Evolutionary conservation across 106 monocot species (phyloP).

Genomic region (Acorus calamus): DNA sequence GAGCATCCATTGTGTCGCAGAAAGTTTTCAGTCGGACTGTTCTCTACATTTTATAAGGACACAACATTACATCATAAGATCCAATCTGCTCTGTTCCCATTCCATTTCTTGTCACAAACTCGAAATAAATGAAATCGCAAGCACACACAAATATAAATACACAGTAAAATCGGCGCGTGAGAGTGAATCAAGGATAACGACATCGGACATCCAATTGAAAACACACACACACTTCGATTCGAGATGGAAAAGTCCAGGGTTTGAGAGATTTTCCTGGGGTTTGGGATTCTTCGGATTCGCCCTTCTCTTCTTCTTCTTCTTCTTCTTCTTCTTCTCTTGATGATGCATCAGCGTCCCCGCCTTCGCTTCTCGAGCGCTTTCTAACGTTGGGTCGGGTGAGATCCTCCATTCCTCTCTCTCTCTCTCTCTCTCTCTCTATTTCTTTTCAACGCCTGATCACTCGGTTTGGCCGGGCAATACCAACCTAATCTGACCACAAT

Average conservation of each 20-base stretch:
- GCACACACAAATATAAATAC: no score
- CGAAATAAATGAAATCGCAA: background rate
- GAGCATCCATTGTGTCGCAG: slow-evolving; percentile 63
- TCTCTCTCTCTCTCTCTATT: no score
- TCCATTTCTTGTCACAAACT: background rate
- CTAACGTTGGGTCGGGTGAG: slow-evolving; percentile 10
- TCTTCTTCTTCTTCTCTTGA: background rate
- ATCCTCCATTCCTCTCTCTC: slow-evolving; percentile 17
- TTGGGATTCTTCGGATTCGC: background rate
- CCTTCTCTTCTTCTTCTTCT: background rate
- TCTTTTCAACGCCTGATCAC: no score
- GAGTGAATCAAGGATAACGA: no score
- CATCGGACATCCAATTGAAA: no score
- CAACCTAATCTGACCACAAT: no score
- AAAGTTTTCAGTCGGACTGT: slow-evolving; percentile 44
- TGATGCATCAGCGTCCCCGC: background rate
- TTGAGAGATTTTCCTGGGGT: no score
- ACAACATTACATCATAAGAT: background rate
- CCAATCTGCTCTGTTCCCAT: background rate
- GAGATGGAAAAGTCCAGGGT: no score
- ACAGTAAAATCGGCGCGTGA: no score
- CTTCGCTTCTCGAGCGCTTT: slow-evolving; percentile 34
- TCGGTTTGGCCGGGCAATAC: no score
- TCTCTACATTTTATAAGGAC: slow-evolving; percentile 28
- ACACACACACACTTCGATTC: no score